phyloP scores from a whole-genome alignment of 768 basidiomycete genomes.

The Leccinum uliginosum region DNA sequence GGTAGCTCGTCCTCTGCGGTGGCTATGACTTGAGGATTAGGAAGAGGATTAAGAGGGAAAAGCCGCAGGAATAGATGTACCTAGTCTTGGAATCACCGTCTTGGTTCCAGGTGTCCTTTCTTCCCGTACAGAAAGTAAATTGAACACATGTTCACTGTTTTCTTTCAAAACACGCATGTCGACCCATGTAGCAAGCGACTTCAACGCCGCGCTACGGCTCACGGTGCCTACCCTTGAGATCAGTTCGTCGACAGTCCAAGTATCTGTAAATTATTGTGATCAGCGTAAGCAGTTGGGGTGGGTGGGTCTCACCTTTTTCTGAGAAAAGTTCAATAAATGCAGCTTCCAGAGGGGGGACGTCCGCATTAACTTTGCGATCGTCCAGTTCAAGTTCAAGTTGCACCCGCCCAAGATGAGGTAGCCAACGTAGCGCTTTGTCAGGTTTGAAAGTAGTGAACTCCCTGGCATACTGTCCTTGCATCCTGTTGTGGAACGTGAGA shows the following conservation, averaged over 20 bases:
- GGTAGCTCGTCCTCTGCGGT: constrained; percentile 44
- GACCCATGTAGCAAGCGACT: constrained; percentile 79
- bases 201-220: constrained; percentile 60
- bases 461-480: constrained; percentile 71
- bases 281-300: not conserved
- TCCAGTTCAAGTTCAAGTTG: constrained; percentile 75
- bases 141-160: constrained; percentile 53
- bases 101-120: constrained; percentile 32
- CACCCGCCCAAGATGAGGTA: constrained; percentile 86
- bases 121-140: constrained; percentile 60
- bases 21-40: constrained; percentile 9
- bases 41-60: not conserved
- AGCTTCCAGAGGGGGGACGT: constrained; percentile 86
- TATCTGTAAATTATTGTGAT: constrained; percentile 36
- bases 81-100: constrained; percentile 19
- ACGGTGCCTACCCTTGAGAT: constrained; percentile 58
- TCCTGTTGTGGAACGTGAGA: constrained; percentile 35
- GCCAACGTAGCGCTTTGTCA: constrained; percentile 86
- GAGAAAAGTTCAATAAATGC: constrained; percentile 86
- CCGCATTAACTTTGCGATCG: constrained; percentile 70
- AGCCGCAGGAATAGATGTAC: constrained; percentile 11
- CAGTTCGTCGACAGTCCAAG: constrained; percentile 71
- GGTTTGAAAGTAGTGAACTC: constrained; percentile 85
- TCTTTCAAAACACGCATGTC: constrained; percentile 79
- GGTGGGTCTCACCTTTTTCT: constrained; percentile 46